These are phyloP conservation scores for Eragrostis nindensis DNA, from an alignment of 176 grass and related monocot species.

Conservation along the genomic window DNA sequence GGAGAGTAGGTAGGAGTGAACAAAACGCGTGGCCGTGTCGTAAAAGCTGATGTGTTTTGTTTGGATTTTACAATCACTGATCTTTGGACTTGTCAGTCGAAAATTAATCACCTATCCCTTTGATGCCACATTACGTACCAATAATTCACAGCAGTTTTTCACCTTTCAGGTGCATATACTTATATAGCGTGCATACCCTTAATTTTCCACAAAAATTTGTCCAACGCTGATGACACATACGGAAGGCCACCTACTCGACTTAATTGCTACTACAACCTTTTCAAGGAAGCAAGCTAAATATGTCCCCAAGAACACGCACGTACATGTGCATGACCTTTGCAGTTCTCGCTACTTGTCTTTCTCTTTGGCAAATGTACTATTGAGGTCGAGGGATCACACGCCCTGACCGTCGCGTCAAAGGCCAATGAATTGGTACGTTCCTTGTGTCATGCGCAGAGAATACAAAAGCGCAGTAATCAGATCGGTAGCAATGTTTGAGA, in stretches of 20 bases:
- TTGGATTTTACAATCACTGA: too few relatives aligned
- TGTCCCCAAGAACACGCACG: slow-evolving; percentile 26
- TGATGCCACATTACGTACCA: too few relatives aligned
- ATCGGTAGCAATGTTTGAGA: neutral
- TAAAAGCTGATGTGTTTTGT: too few relatives aligned
- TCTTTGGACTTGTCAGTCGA: too few relatives aligned
- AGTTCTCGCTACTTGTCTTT: slow-evolving; percentile 16
- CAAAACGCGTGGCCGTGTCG: too few relatives aligned
- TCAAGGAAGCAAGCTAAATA: slow-evolving; percentile 30
- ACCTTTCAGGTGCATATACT: too few relatives aligned
- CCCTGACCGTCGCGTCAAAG: slow-evolving; percentile 30
- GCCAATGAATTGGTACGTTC: slow-evolving; percentile 10
- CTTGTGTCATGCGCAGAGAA: neutral
- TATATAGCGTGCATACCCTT: neutral
- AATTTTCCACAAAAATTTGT: slow-evolving; percentile 42
- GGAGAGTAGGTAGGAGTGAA: too few relatives aligned
- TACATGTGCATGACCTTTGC: slow-evolving; percentile 21
- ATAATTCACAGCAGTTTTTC: too few relatives aligned
- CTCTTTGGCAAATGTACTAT: slow-evolving; percentile 20
- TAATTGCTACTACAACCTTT: slow-evolving; percentile 38
- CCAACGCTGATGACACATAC: slow-evolving; percentile 24
- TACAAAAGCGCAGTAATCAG: neutral
- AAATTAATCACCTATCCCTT: too few relatives aligned
- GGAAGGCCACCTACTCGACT: slow-evolving; percentile 38
- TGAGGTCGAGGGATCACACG: neutral